Conservation (phyloP, 441 rosid species). For the Eugenia klotzschiana region DNA sequence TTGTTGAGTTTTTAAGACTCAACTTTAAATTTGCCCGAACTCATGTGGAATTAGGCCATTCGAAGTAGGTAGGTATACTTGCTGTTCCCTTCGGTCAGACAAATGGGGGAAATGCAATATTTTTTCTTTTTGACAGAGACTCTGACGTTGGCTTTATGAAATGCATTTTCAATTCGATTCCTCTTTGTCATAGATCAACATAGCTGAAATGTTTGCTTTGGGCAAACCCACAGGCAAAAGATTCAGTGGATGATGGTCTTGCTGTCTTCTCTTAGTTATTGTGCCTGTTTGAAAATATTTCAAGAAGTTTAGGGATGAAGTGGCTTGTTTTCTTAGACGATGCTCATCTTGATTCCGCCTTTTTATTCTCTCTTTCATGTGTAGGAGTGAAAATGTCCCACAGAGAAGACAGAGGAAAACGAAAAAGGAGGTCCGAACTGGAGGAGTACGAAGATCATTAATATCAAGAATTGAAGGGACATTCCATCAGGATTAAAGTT, state of each 20-base stretch:
- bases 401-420: neutral
- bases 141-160: neutral
- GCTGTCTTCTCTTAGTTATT: neutral
- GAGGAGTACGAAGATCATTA: conserved; percentile 24
- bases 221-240: neutral
- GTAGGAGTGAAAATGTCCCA: neutral
- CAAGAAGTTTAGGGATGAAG: neutral
- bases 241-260: neutral
- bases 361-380: neutral
- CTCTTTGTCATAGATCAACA: neutral
- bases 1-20: too few species aligned
- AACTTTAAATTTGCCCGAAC: too few species aligned
- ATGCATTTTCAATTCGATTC: neutral
- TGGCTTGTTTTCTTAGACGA: neutral
- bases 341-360: neutral
- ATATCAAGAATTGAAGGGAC: conserved; percentile 29
- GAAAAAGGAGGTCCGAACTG: conserved; percentile 11
- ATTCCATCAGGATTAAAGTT: conserved; percentile 9
- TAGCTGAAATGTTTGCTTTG: neutral
- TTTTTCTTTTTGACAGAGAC: too few species aligned
- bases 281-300: neutral
- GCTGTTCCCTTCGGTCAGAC: too few species aligned
- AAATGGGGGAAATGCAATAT: too few species aligned
- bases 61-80: too few species aligned
- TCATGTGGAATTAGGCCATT: too few species aligned